Conservation (phyloP, 2,329 filamentous ascomycete species). For the Chaetomium globosum region DNA sequence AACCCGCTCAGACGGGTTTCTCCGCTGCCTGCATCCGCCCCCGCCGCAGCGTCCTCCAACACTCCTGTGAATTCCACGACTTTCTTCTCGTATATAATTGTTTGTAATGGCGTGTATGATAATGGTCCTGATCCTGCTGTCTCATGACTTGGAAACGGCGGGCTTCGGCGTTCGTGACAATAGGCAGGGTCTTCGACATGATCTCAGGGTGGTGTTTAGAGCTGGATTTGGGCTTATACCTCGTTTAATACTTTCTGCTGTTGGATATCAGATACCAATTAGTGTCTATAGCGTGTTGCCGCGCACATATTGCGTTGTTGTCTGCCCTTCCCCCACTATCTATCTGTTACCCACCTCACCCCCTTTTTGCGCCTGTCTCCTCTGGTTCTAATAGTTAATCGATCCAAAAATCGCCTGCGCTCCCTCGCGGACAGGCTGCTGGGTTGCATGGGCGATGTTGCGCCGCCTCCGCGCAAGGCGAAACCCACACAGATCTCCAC, state of each 20-base stretch:
- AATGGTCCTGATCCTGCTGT: not conserved
- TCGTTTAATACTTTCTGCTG: not conserved
- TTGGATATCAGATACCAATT: not conserved
- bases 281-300: not conserved
- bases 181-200: constrained; percentile 1
- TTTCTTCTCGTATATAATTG: not conserved
- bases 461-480: not conserved
- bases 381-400: not conserved
- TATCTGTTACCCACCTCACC: not conserved
- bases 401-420: not conserved
- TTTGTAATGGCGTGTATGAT: constrained; percentile 1
- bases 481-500: not conserved
- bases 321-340: too few relatives aligned
- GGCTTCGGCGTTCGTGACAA: not conserved
- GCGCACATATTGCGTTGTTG: not conserved
- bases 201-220: not conserved
- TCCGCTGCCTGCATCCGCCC: not conserved
- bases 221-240: not conserved
- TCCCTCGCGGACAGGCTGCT: not conserved
- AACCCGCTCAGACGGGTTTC: not conserved
- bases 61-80: not conserved
- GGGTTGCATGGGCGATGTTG: not conserved
- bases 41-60: not conserved
- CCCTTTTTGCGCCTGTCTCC: not conserved
- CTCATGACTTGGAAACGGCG: not conserved